Evolutionary conservation across 2,329 filamentous ascomycete species (phyloP), one percentile per base, ranked within the genome.

Genomic region (Hypoxylon sp.): DNA sequence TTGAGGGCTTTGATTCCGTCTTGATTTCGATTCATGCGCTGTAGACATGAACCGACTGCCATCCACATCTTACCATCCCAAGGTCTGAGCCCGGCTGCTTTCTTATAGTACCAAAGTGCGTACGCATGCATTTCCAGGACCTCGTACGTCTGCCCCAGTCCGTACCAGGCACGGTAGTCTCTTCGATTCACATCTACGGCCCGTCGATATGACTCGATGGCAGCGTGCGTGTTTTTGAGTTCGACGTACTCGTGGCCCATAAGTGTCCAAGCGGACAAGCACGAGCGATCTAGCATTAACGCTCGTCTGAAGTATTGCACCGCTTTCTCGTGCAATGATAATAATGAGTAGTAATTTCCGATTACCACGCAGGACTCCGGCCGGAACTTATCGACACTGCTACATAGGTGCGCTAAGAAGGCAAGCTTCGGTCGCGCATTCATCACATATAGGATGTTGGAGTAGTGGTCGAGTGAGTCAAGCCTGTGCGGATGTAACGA

Each of bases 31-130:
- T 90, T 91, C 85, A 97, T 96, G 76, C 94, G 95, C 66, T 95
- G 91, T 68, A 97, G 89, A 76, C 95, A 97, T 32, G 92, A 92
- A 8, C 93, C 96, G 4, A 99, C 93, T 0, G 96, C 96, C 82
- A 96, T 91, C 96, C 96, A 99, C 92, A 99, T 97, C 79, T 98
- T 98, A 0, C 94, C 93, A 72, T 99, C 96, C 84, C 95, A 97
- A 0, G 95, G 93, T n/a, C 94, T 89, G 1, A 99, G 83, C 0
- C 93, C 93, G 0, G 95, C 95, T 0, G 96, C 96, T 60, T 96
- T 93, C 76, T 98, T 96, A 81, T 97, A 97, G 80, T 99, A 99
- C 86, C 96, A 98, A 0, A 99, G 81, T 0, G 95, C 94, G 77
- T 99, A 99, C 44, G 94, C 93, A 75, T 97, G 93, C 93, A 97